Evolutionary conservation across 306 rosid genomes (phyloP), one percentile per base, ranked within the genome.

Genomic region (Vicia sativa): DNA sequence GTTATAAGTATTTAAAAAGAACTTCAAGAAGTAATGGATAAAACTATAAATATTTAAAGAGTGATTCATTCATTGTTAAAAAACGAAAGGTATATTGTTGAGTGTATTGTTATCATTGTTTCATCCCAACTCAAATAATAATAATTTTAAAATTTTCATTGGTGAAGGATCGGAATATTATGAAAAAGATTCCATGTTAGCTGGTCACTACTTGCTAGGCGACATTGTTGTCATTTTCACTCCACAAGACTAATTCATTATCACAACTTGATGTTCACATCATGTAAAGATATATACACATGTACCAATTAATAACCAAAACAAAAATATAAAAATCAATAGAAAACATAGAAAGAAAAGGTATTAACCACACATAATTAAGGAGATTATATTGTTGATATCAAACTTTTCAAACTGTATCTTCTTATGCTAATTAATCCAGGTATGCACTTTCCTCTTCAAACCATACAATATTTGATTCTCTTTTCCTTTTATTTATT

Each of bases 221-320:
- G 61, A 55, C 61, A 28, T 55, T 55, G 38, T 12, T 55, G 61
- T 55, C 61, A 55, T 55, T 55, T 54, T 54, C 61, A 54, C 37
- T 54, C 38, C 37, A 54, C 61, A 54, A 52, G 58, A 52, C 11
- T 18, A 9, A 5, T 18, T 18, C 11, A 18, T 49, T 6, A 52
- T 52, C 31, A 52, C 58, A 52, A 50, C 29, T 53, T 53, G 59
- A 54, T 54, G 29, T 55, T 54, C 18, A 26, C 38, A 55, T 23
- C 10, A 13, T 54, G 10, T 54, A 21, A 11, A 52, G 14, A 19
- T 44, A n/a, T 44, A 44, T 50, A 54, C 60, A 54, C 34, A 46
- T 45, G 52, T 11, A 55, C 38, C 61, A 55, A 55, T 28, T 6
- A 55, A 26, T 26, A 25, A 55, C 5, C 11, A 54, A 54, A 23